Percentiles rank a stretch among this genome's conserved stretches.
Evolutionary conservation across 805 yeast species (phyloP).

Genomic region (Candida chilensis): DNA sequence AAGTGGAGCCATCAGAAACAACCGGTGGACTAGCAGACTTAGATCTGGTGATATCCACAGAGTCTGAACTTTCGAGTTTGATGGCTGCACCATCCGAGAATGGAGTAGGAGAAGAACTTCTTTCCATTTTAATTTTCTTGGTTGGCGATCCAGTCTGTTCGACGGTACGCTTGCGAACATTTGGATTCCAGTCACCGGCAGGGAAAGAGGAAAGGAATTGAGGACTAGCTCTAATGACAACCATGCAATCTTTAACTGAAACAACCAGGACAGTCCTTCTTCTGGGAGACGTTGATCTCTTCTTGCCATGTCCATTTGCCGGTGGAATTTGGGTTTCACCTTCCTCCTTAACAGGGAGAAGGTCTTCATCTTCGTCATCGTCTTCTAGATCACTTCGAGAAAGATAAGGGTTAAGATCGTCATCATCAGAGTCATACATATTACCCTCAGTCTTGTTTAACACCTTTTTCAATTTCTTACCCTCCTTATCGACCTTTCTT

Average conservation of each 20-base stretch:
- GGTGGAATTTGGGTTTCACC: slow-evolving; percentile 12
- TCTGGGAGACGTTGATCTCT: neutral
- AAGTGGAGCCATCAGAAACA: slow-evolving; percentile 2
- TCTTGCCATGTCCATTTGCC: slow-evolving; percentile 4
- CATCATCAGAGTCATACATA: slow-evolving; percentile 83
- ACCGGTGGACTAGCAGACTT: slow-evolving; percentile 1
- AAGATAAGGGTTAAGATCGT: slow-evolving; percentile 71
- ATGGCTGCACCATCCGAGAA: too few relatives aligned
- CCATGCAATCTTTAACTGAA: slow-evolving; percentile 25
- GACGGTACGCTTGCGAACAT: slow-evolving; percentile 18
- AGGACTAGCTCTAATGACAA: slow-evolving; percentile 57
- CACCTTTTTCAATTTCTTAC: slow-evolving; percentile 76
- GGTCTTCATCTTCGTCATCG: slow-evolving; percentile 30
- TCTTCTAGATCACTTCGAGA: slow-evolving; percentile 62
- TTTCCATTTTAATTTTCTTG: slow-evolving; percentile 31
- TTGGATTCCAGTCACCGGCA: slow-evolving; percentile 79
- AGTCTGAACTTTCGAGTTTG: too few relatives aligned
- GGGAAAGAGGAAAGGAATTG: slow-evolving; percentile 60
- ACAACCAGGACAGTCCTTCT: slow-evolving; percentile 4
- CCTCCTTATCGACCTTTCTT: slow-evolving; percentile 83
- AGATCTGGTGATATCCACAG: too few relatives aligned
- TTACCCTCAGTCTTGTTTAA: slow-evolving; percentile 79
- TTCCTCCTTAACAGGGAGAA: slow-evolving; percentile 19
- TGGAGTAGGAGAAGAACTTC: slow-evolving; percentile 6
- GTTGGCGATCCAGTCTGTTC: slow-evolving; percentile 13